These are phyloP conservation scores for Penicillium longicatenatum DNA, from an alignment of 495 filamentous ascomycete genomes.

Conservation along the genomic window DNA sequence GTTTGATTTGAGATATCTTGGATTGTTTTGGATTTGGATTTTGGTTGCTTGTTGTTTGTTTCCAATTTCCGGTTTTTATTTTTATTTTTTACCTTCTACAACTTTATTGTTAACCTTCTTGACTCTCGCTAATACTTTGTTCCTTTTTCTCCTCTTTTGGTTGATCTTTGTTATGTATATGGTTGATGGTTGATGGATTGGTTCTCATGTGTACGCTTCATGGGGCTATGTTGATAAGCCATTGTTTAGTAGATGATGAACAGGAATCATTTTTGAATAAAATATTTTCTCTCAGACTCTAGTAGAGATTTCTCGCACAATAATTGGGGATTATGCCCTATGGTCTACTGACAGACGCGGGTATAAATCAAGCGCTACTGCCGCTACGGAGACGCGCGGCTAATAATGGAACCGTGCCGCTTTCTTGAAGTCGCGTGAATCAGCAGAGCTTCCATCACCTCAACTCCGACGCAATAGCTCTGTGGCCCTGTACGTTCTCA, in stretches of 20 bases:
- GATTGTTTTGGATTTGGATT: slow-evolving; percentile 6
- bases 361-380: not conserved
- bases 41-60: slow-evolving; percentile 5
- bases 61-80: slow-evolving; percentile 8
- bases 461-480: slow-evolving; percentile 5
- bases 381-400: slow-evolving; percentile 10
- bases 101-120: slow-evolving; percentile 13
- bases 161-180: slow-evolving; percentile 20
- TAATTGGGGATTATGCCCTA: too few species aligned
- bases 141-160: not conserved
- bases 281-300: not conserved
- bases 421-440: slow-evolving; percentile 16
- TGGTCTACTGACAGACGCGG: too few species aligned
- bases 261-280: not conserved
- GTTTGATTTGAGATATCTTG: slow-evolving; percentile 14
- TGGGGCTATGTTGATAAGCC: slow-evolving; percentile 22
- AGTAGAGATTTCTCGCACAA: too few species aligned
- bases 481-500: not conserved
- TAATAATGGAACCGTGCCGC: slow-evolving; percentile 16
- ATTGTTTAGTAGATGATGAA: slow-evolving; percentile 5
- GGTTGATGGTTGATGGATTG: slow-evolving; percentile 5
- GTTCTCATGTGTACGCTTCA: slow-evolving; percentile 4
- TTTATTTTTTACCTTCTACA: slow-evolving; percentile 7
- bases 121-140: slow-evolving; percentile 21
- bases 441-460: slow-evolving; percentile 10